Conservation (phyloP, 768 basidiomycete genomes). For the Agaricus subrufescens region DNA sequence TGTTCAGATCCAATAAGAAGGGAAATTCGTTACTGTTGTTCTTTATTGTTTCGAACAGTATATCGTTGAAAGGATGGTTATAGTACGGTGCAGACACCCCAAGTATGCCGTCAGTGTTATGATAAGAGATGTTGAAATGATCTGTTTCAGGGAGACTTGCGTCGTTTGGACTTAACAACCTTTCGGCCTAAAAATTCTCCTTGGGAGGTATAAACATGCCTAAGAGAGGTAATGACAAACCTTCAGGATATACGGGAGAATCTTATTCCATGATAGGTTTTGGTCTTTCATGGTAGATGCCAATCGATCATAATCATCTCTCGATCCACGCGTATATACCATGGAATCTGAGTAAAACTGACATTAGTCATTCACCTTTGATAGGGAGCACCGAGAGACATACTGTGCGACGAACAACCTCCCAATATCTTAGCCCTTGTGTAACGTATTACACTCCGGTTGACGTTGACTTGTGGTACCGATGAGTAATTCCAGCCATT, state of each 20-base stretch:
- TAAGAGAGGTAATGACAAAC: neutral
- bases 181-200: neutral
- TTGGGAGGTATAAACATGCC: neutral
- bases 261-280: conserved; percentile 27
- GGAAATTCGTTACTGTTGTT: conserved; percentile 7
- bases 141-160: neutral
- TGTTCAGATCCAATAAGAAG: conserved; percentile 10
- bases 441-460: conserved; percentile 2
- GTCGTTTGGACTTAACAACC: neutral
- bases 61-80: conserved; percentile 9
- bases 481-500: conserved; percentile 15
- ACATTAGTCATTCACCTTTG: neutral
- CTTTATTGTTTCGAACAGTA: neutral
- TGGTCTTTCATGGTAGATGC: conserved; percentile 19
- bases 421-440: conserved; percentile 10
- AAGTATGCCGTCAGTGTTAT: neutral
- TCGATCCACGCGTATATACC: conserved; percentile 28
- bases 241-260: conserved; percentile 22
- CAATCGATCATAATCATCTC: conserved; percentile 29
- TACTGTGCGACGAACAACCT: conserved; percentile 12
- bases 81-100: conserved; percentile 5
- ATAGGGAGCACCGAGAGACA: neutral
- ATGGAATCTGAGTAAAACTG: conserved; percentile 16
- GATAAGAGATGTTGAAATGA: neutral
- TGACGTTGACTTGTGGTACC: conserved; percentile 5